Conservation (phyloP, 805 yeast genomes). For the Barnettozyma salicaria region DNA sequence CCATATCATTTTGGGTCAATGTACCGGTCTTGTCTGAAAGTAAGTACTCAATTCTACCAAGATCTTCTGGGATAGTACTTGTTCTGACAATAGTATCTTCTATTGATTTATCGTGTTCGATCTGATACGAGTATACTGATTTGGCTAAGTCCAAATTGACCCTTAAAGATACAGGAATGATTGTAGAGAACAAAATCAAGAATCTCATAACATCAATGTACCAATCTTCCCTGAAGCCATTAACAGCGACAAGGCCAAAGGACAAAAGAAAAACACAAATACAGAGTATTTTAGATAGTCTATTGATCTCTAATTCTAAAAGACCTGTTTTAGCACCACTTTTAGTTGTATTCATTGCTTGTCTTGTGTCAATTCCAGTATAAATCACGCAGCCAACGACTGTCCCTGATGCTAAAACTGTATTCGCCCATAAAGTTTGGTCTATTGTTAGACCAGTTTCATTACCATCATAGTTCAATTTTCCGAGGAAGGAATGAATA, state of each 20-base stretch:
- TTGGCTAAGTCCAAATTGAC: slow-evolving; percentile 94
- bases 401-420: slow-evolving; percentile 91
- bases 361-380: slow-evolving; percentile 92
- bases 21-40: slow-evolving; percentile 96
- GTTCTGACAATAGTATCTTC: slow-evolving; percentile 91
- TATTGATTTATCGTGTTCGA: slow-evolving; percentile 78
- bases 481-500: slow-evolving; percentile 79
- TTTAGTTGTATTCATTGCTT: slow-evolving; percentile 85
- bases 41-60: slow-evolving; percentile 91
- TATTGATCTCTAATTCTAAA: slow-evolving; percentile 85
- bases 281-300: slow-evolving; percentile 82
- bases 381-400: slow-evolving; percentile 84
- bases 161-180: slow-evolving; percentile 91
- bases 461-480: slow-evolving; percentile 51
- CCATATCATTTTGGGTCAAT: slow-evolving; percentile 97
- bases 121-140: slow-evolving; percentile 91
- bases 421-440: slow-evolving; percentile 96
- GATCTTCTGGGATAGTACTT: slow-evolving; percentile 95
- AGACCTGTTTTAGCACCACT: slow-evolving; percentile 87
- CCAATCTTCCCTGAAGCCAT: slow-evolving; percentile 76
- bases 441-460: slow-evolving; percentile 71
- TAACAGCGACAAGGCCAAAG: slow-evolving; percentile 67
- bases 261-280: slow-evolving; percentile 77
- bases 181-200: slow-evolving; percentile 85
- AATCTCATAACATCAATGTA: slow-evolving; percentile 87